phyloP scores from a whole-genome alignment of 345 rosid species.

The Aquilaria sinensis region DNA sequence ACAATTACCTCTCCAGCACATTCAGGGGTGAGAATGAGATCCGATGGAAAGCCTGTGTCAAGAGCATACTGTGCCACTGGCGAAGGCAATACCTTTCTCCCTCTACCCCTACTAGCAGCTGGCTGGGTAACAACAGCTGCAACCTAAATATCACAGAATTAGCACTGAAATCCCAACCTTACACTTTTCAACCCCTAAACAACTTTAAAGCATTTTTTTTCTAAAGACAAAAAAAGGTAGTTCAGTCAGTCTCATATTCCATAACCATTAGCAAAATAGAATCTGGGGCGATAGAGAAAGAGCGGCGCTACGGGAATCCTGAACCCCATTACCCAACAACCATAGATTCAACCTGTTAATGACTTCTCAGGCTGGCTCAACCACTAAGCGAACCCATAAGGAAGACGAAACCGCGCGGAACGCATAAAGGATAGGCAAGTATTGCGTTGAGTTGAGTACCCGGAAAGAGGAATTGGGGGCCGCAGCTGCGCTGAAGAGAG shows the following conservation, averaged over 20 bases:
- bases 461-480: constrained; percentile 59
- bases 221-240: not conserved
- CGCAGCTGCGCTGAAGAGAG: constrained; percentile 65
- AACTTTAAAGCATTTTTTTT: not conserved
- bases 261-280: too few relatives aligned
- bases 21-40: constrained; percentile 81
- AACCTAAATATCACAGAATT: constrained; percentile 38
- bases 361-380: too few relatives aligned
- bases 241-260: not conserved
- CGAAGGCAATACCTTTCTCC: constrained; percentile 72
- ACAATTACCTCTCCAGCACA: constrained; percentile 73
- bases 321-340: constrained; percentile 3
- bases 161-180: constrained; percentile 5
- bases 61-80: constrained; percentile 80
- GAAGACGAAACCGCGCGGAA: too few relatives aligned
- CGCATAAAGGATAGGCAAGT: not conserved
- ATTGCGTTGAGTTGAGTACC: constrained; percentile 28
- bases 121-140: constrained; percentile 95
- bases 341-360: too few relatives aligned
- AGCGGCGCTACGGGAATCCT: not conserved
- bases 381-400: too few relatives aligned
- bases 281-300: not conserved
- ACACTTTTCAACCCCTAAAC: not conserved
- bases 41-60: constrained; percentile 67
- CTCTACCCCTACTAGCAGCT: constrained; percentile 74